A percentile compares a stretch with the other conserved stretches of the same genome.
Conservation (phyloP, 2,329 filamentous ascomycete species). For the Neopestalotiopsis sp. region DNA sequence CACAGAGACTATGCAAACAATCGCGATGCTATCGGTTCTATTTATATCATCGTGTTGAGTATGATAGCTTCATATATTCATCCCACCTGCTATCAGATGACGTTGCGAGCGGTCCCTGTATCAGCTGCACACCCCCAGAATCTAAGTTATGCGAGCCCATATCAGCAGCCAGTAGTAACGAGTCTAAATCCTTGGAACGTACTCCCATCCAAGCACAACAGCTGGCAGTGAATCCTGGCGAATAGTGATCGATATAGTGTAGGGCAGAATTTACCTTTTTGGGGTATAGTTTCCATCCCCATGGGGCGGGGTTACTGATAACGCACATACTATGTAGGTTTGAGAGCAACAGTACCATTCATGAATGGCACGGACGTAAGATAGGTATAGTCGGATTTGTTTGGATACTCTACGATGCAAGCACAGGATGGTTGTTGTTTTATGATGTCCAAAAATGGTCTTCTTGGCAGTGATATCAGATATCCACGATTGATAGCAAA, state of each 20-base stretch:
- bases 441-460: too few species aligned
- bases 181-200: not conserved
- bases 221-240: not conserved
- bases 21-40: not conserved
- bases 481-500: too few species aligned
- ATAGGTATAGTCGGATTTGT: not conserved
- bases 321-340: not conserved
- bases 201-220: not conserved
- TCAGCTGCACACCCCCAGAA: not conserved
- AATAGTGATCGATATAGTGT: not conserved
- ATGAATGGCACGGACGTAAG: not conserved
- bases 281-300: slow-evolving; percentile 4
- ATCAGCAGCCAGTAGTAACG: slow-evolving; percentile 4
- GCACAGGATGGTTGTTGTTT: too few species aligned
- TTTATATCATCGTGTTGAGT: not conserved
- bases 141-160: not conserved
- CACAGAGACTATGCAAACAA: not conserved
- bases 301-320: slow-evolving; percentile 9
- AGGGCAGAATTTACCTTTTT: not conserved
- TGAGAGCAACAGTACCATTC: not conserved
- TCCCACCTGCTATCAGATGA: not conserved
- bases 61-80: not conserved
- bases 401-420: too few species aligned
- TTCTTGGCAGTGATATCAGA: too few species aligned
- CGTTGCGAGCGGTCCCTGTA: not conserved